Base-by-base conservation (phyloP, 1,284 basidiomycete genomes). In the Trichosporon ovoides region DNA sequence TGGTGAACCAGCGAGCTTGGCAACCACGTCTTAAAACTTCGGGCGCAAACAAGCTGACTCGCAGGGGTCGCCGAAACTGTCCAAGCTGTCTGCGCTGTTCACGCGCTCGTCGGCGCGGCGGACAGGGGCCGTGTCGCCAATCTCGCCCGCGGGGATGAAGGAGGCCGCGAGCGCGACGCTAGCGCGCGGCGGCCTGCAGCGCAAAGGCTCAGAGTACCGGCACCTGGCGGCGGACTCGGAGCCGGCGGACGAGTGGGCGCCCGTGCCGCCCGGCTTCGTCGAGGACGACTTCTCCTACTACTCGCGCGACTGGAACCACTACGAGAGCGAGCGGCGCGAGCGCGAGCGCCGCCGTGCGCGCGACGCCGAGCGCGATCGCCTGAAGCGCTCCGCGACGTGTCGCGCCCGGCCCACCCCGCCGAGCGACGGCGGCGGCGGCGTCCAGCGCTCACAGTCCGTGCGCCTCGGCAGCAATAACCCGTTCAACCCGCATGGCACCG, bases 231-330 rank as follows among this genome's bases (percentile, higher is more conserved):
- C 43, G 13, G 43, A 28, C 14, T 16, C 18, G 24, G 43, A 48
- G 43, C 43, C 43, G 7, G 22, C 43, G 43, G 22, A 48, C 16
- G 43, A 48, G 16, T 48, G 43, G 43, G 43, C 22, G 16, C 43
- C 43, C 14, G 43, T 31, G 9, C 43, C 43, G 43, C 28, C 22
- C 12, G 22, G 28, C 22, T 48, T 48, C 24, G 43, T 48, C 22
- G 22, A 48, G 24, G n/a, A 31, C 22, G 43, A 48, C 43, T 48
- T 48, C 22, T 13, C 43, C 7, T 48, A 48, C 22, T 48, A 48
- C 43, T 48, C 43, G 13, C 43, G 43, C 22, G 43, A 48, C 43
- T 48, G 24, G 24, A 48, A 48, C 22, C 43, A 48, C 43, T 48
- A 48, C 28, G 43, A 48, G 43, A 48, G 24, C 43, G 43, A 48